Percentiles rank a stretch among this genome's conserved stretches.
These are phyloP conservation scores for Choiromyces venosus DNA, from an alignment of 495 filamentous ascomycete genomes.

Conservation along the genomic window DNA sequence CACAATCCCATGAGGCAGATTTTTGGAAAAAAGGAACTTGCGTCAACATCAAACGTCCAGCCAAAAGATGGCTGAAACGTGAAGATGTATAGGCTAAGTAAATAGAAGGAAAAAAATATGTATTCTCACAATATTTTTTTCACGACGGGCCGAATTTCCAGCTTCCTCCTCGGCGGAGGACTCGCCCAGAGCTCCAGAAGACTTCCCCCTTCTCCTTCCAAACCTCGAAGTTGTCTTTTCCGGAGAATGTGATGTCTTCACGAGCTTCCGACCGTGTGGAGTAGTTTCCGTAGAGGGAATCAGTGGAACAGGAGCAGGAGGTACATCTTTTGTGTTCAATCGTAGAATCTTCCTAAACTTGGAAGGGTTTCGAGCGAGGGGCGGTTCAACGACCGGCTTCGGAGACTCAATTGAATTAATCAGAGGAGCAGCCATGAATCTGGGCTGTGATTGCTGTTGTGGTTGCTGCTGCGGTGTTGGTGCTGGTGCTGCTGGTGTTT, in stretches of 20 bases:
- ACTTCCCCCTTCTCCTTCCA: constrained; percentile 12
- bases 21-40: neutral
- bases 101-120: neutral
- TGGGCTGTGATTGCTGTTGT: neutral
- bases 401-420: constrained; percentile 5
- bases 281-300: constrained; percentile 4
- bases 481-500: constrained; percentile 15
- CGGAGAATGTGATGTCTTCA: constrained; percentile 9
- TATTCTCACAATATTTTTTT: neutral
- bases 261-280: constrained; percentile 15
- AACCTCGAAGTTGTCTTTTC: constrained; percentile 14
- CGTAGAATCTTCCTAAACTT: constrained; percentile 37
- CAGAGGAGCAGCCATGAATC: neutral
- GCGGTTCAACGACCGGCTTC: constrained; percentile 22
- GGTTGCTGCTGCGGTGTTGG: constrained; percentile 6
- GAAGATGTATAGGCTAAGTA: neutral
- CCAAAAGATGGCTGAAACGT: neutral
- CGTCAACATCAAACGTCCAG: neutral
- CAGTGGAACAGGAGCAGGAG: constrained; percentile 12
- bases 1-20: neutral
- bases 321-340: constrained; percentile 33
- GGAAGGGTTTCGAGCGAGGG: constrained; percentile 29
- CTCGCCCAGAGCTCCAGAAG: constrained; percentile 1
- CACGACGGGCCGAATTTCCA: neutral
- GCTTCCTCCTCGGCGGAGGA: constrained; percentile 14